These are phyloP conservation scores for Aspergillus sclerotioniger DNA, from an alignment of 495 filamentous ascomycete genomes.

Conservation along the genomic window DNA sequence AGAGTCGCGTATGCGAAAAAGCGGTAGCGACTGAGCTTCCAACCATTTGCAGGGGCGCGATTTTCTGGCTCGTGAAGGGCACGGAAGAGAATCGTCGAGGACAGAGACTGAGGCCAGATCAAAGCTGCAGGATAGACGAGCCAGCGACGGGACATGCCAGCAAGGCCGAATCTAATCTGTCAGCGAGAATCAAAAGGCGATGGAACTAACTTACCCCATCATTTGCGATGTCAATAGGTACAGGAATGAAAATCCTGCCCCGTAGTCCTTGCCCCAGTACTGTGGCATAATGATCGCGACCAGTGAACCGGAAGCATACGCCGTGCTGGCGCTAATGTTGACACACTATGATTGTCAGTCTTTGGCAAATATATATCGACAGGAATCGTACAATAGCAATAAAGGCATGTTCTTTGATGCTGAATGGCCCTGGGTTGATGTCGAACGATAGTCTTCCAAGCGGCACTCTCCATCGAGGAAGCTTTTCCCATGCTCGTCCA, in stretches of 20 bases:
- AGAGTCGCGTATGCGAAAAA: conserved; percentile 53
- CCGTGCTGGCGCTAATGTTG: conserved; percentile 33
- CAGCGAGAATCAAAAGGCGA: no score
- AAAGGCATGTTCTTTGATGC: conserved; percentile 67
- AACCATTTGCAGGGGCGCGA: conserved; percentile 49
- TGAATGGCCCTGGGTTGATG: conserved; percentile 63
- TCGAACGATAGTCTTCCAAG: conserved; percentile 51
- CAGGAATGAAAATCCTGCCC: conserved; percentile 60
- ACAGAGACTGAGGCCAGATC: conserved; percentile 34
- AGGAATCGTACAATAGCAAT: conserved; percentile 58
- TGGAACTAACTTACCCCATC: conserved; percentile 57
- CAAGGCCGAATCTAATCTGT: conserved; percentile 47
- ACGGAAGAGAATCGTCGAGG: conserved; percentile 33
- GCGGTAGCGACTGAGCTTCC: conserved; percentile 53
- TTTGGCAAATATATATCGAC: neutral
- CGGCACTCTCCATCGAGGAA: conserved; percentile 58
- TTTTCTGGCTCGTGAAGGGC: conserved; percentile 44
- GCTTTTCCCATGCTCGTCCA: conserved; percentile 42
- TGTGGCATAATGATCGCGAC: conserved; percentile 49
- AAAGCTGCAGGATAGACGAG: conserved; percentile 52
- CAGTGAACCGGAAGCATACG: conserved; percentile 61
- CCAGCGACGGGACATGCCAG: conserved; percentile 60
- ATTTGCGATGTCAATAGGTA: conserved; percentile 63
- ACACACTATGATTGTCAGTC: conserved; percentile 19
- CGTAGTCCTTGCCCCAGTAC: conserved; percentile 62